Conservation (phyloP, 2,329 filamentous ascomycete genomes). For the Huntiella savannae region DNA sequence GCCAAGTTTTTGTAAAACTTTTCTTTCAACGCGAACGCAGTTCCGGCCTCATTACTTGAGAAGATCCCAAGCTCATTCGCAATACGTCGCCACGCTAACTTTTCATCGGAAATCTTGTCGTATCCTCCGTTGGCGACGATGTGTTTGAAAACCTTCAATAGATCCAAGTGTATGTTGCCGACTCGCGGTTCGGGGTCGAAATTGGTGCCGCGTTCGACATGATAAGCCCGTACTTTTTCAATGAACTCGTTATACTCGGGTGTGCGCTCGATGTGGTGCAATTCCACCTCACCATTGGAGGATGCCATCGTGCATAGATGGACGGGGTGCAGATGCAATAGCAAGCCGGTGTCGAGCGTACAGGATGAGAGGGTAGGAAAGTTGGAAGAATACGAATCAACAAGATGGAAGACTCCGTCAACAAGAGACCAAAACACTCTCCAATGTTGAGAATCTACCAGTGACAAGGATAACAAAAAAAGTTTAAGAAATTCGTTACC, state of each 20-base stretch:
- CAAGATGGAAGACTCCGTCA: no score
- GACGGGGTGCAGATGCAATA: neutral
- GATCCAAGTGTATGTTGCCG: constrained; percentile 55
- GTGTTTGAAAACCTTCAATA: constrained; percentile 59
- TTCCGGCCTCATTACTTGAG: constrained; percentile 57
- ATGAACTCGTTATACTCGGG: constrained; percentile 67
- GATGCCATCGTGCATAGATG: constrained; percentile 17
- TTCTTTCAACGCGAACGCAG: constrained; percentile 71
- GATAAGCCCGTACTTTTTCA: constrained; percentile 50
- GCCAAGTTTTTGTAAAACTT: constrained; percentile 80
- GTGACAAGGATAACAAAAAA: no score
- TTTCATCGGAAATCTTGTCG: constrained; percentile 65
- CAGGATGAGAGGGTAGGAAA: no score
- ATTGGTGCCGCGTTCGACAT: constrained; percentile 57
- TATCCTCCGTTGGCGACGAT: constrained; percentile 67
- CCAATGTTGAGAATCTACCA: no score
- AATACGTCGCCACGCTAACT: constrained; percentile 69
- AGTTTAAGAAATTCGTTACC: no score
- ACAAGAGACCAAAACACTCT: no score
- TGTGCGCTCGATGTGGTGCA: constrained; percentile 35
- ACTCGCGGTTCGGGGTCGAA: constrained; percentile 71
- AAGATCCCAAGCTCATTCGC: constrained; percentile 58
- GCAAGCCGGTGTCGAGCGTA: neutral
- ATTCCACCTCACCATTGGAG: constrained; percentile 19
- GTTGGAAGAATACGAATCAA: no score